phyloP scores from a whole-genome alignment of 495 filamentous ascomycete genomes.

The Neurospora intermedia region DNA sequence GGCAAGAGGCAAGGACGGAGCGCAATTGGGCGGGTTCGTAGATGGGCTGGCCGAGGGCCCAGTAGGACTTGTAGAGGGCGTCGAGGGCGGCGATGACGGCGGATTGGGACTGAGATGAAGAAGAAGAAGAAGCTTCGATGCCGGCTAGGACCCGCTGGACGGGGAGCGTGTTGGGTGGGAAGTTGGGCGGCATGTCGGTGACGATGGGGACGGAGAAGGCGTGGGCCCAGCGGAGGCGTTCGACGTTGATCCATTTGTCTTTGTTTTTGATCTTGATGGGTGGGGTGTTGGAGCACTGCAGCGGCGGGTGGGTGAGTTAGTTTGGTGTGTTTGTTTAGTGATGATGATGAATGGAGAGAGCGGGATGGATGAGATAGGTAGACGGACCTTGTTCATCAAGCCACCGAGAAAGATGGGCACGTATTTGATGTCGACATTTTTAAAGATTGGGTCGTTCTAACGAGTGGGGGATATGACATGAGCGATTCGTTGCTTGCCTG shows the following conservation, averaged over 20 bases:
- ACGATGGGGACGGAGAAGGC: constrained; percentile 51
- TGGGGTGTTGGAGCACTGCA: constrained; percentile 45
- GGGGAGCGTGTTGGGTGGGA: constrained; percentile 46
- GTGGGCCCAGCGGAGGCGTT: constrained; percentile 51
- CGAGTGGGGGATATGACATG: background rate
- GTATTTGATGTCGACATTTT: constrained; percentile 47
- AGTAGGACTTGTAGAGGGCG: constrained; percentile 46
- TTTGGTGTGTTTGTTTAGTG: no score
- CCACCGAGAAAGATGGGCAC: constrained; percentile 62
- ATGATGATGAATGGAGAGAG: background rate
- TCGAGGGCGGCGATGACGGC: constrained; percentile 36
- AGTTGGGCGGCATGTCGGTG: constrained; percentile 38
- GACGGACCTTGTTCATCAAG: constrained; percentile 46
- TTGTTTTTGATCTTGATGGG: constrained; percentile 66
- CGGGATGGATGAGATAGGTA: background rate
- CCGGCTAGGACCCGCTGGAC: constrained; percentile 41
- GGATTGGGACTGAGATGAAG: constrained; percentile 21
- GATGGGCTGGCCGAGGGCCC: constrained; percentile 42
- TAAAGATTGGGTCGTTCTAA: constrained; percentile 53
- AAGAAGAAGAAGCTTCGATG: constrained; percentile 11
- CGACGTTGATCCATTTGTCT: constrained; percentile 47
- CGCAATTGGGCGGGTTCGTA: constrained; percentile 38
- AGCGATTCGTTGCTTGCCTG: background rate
- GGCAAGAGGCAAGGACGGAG: background rate
- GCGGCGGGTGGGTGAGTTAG: no score